phyloP scores from a whole-genome alignment of 306 rosid genomes.

The Sicyos baderoa region DNA sequence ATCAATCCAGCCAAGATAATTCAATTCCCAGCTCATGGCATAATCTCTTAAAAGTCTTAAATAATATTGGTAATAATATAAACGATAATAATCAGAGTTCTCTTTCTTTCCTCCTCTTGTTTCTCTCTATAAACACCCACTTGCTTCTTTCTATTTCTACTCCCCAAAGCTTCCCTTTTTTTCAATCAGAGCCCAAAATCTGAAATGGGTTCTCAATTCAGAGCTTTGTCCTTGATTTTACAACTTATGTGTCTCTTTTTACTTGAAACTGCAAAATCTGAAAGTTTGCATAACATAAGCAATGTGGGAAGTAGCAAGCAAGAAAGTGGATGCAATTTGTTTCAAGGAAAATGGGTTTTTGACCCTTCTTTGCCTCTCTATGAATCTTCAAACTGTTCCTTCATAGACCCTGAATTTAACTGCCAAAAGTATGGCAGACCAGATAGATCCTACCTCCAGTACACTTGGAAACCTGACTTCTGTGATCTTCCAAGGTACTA shows the following conservation, averaged over 20 bases:
- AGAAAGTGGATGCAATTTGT: conserved; percentile 3
- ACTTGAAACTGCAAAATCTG: background rate
- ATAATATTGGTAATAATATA: background rate
- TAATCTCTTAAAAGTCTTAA: background rate
- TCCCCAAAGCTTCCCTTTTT: background rate
- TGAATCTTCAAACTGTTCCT: conserved; percentile 18
- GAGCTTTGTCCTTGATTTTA: background rate
- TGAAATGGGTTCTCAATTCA: conserved; percentile 8
- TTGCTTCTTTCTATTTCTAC: conserved; percentile 1
- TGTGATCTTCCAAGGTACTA: conserved; percentile 20
- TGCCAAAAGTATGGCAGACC: conserved; percentile 23
- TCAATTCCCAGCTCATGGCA: conserved; percentile 16
- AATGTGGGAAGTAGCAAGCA: conserved; percentile 7
- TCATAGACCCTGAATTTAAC: conserved; percentile 21
- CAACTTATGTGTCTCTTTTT: background rate
- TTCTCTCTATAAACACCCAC: conserved; percentile 16
- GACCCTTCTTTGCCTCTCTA: conserved; percentile 21
- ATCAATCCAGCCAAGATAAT: conserved; percentile 14
- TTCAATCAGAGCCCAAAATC: conserved; percentile 22
- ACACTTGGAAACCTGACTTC: conserved; percentile 20
- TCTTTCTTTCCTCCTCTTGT: background rate
- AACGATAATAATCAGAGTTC: no score
- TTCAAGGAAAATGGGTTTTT: conserved; percentile 19
- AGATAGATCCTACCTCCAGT: conserved; percentile 18
- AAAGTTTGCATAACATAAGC: background rate